Percentiles rank a stretch among this genome's conserved stretches.
Conservation (phyloP, 768 basidiomycete species). For the Trichaptum fuscoviolaceum region DNA sequence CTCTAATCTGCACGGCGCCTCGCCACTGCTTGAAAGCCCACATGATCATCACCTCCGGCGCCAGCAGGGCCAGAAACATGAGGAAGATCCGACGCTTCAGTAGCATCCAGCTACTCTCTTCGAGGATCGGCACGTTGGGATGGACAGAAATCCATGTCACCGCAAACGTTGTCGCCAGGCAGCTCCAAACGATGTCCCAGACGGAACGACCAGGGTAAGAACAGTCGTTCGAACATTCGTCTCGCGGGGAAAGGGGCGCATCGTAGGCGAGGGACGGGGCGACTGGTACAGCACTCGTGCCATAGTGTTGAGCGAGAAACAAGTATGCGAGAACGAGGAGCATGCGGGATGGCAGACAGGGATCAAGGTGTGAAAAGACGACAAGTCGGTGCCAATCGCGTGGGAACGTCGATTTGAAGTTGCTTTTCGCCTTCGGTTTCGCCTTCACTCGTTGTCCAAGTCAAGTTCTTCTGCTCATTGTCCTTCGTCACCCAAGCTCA, state of each 20-base stretch:
- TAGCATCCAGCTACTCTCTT: conserved; percentile 10
- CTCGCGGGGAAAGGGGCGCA: not conserved
- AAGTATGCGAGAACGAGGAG: no score
- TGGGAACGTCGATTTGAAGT: no score
- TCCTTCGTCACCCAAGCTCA: no score
- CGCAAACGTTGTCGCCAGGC: conserved; percentile 22
- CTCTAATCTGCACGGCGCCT: not conserved
- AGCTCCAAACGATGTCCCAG: conserved; percentile 23
- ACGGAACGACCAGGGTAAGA: not conserved
- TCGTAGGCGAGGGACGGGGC: no score
- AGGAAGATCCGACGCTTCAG: conserved; percentile 13
- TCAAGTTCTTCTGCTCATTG: no score
- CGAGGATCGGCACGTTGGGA: conserved; percentile 23
- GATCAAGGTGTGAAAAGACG: no score
- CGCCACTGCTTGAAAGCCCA: conserved; percentile 1
- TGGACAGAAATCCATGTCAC: conserved; percentile 28
- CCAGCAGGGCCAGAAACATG: conserved; percentile 20
- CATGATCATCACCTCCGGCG: conserved; percentile 24
- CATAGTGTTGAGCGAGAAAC: no score
- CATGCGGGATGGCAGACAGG: no score
- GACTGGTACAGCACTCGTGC: no score
- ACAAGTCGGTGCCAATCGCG: no score
- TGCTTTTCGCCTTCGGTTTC: no score
- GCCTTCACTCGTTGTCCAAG: no score
- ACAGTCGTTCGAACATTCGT: not conserved